phyloP scores from a whole-genome alignment of 768 basidiomycete genomes.

The Pleurotus giganteus region DNA sequence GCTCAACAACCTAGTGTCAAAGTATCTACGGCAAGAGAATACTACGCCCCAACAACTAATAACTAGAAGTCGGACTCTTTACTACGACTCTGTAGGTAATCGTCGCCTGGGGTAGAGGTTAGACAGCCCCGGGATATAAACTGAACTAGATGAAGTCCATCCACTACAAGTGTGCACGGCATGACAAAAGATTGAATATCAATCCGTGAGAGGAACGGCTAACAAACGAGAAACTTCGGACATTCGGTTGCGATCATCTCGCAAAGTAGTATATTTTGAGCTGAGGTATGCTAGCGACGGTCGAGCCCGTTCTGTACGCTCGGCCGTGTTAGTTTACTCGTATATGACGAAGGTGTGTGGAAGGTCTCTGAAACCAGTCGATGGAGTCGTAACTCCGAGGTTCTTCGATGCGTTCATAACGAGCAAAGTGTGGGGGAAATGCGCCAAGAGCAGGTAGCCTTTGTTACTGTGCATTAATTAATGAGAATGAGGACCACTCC shows the following conservation, averaged over 20 bases:
- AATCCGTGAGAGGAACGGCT: neutral
- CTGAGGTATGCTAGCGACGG: neutral
- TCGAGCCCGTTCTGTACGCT: neutral
- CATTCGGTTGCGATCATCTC: neutral
- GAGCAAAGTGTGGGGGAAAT: too few relatives aligned
- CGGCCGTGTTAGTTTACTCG: too few relatives aligned
- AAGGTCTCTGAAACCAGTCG: too few relatives aligned
- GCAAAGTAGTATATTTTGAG: neutral
- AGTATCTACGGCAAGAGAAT: constrained; percentile 34
- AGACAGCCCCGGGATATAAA: neutral
- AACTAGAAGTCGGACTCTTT: neutral
- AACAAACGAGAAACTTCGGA: constrained; percentile 13
- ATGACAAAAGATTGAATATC: constrained; percentile 3
- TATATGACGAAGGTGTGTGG: too few relatives aligned
- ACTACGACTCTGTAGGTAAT: too few relatives aligned
- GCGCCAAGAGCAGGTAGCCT: too few relatives aligned
- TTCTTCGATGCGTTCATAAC: too few relatives aligned
- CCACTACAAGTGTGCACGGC: neutral
- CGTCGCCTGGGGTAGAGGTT: neutral
- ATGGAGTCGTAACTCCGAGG: too few relatives aligned
- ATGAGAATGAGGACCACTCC: too few relatives aligned
- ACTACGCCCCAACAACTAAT: constrained; percentile 32
- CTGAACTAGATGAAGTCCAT: neutral
- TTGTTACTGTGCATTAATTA: too few relatives aligned
- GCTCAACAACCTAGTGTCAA: constrained; percentile 30